Conservation (phyloP, 495 filamentous ascomycete genomes). For the Aspergillus avenaceus region DNA sequence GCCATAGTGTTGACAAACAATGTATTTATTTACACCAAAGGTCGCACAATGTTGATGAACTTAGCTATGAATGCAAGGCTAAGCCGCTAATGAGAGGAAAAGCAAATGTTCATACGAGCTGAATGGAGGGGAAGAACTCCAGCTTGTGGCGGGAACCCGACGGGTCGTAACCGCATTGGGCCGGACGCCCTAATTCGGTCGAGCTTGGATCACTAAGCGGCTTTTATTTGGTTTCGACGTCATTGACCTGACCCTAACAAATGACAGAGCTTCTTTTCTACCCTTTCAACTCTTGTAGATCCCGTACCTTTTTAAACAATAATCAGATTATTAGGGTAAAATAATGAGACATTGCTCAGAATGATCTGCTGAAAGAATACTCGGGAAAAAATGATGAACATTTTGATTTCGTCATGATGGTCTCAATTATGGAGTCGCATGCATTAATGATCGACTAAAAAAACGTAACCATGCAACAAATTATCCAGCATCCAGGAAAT, state of each 20-base stretch:
- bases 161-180: slow-evolving; percentile 1
- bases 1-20: slow-evolving; percentile 34
- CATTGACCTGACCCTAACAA: too few relatives aligned
- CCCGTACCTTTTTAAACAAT: too few relatives aligned
- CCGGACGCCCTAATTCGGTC: slow-evolving; percentile 2
- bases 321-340: too few relatives aligned
- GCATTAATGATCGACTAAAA: slow-evolving; percentile 2
- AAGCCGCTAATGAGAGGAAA: background rate
- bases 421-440: slow-evolving; percentile 9
- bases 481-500: background rate
- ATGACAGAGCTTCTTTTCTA: too few relatives aligned
- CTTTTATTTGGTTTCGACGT: slow-evolving; percentile 5
- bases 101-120: background rate
- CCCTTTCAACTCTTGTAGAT: slow-evolving; percentile 1
- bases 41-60: background rate
- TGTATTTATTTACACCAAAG: background rate
- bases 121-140: slow-evolving; percentile 9
- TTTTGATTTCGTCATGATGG: slow-evolving; percentile 22
- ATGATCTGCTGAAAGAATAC: too few relatives aligned
- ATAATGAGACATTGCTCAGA: too few relatives aligned
- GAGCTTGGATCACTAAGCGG: slow-evolving; percentile 4
- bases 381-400: background rate
- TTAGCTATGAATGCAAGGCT: background rate
- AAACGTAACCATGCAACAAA: background rate
- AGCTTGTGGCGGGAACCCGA: slow-evolving; percentile 1